These are phyloP conservation scores for Yamadazyma membranifaciens DNA, from an alignment of 1,139 yeast genomes.

Conservation along the genomic window DNA sequence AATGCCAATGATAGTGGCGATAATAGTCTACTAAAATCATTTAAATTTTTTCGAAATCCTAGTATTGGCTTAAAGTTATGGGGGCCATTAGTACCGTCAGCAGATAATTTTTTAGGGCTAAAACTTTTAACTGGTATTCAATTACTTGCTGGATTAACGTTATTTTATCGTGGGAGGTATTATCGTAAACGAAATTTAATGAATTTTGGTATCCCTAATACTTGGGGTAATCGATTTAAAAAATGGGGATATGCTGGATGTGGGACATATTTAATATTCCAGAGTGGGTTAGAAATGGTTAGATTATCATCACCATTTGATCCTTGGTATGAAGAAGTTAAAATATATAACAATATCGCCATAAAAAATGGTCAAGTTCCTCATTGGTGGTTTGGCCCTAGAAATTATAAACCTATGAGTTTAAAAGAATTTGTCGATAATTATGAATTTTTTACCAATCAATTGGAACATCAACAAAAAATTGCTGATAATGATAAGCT, in stretches of 20 bases:
- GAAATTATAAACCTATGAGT: constrained; percentile 51
- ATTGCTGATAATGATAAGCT: constrained; percentile 20
- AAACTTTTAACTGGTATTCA: constrained; percentile 49
- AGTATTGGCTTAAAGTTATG: constrained; percentile 55
- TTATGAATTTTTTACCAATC: constrained; percentile 20
- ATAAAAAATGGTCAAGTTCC: constrained; percentile 40
- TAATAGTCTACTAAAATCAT: background rate
- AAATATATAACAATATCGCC: constrained; percentile 45
- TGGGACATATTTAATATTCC: constrained; percentile 28
- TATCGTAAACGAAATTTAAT: constrained; percentile 15
- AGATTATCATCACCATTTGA: constrained; percentile 53
- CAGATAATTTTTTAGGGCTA: constrained; percentile 53
- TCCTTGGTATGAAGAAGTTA: constrained; percentile 66
- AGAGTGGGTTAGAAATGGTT: constrained; percentile 48
- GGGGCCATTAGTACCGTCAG: constrained; percentile 67
- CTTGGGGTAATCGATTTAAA: constrained; percentile 11
- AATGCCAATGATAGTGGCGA: constrained; percentile 6
- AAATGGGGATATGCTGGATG: constrained; percentile 17
- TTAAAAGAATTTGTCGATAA: constrained; percentile 45
- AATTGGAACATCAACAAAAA: constrained; percentile 7
- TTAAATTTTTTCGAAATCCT: constrained; percentile 31
- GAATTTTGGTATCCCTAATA: constrained; percentile 16
- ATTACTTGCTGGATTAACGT: constrained; percentile 39
- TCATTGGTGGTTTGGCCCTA: constrained; percentile 62
- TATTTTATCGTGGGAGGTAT: constrained; percentile 23